Base-by-base conservation (phyloP, 2,329 filamentous ascomycete species). In the Colletotrichum neosansevieriae region DNA sequence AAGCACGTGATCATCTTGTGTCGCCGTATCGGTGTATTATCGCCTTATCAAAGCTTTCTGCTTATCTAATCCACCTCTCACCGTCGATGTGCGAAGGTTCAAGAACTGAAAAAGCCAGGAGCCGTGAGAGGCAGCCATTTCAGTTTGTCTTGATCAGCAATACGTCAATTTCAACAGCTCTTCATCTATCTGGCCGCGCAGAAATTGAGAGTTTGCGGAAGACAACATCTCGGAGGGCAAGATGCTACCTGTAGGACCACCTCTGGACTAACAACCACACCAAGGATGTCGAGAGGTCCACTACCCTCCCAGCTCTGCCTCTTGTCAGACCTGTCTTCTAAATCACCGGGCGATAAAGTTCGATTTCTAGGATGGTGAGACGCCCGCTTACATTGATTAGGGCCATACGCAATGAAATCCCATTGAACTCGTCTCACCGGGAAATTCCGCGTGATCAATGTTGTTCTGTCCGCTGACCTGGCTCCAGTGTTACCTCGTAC, bases 331-430 rank as follows among this genome's bases (percentile, higher is more conserved):
- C 80, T 94, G 13, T 81, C 85, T 3, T 75, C 76, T 58, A 81
- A 82, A 56, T 75, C 81, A n/a, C 71, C 81, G 13, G 87, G 88
- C 45, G 87, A 89, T n/a, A 98, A 98, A 81, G 91, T 98, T 69
- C 91, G 95, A 70, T 97, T 98, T 78, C 81, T 98, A 58, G 94
- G 94, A 79, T 98, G 94, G 95, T 97, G 85, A 53, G 67, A 51
- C 50, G 24, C 32, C 63, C 29, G 29, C 40, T 34, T 40, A 47
- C 67, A 54, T 50, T 58, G 11, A 32, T 58, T 13, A 51, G 58
- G 36, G 42, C 34, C 15, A 19, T 58, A 44, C 40, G 47, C 56
- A n/a, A 51, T 51, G 58, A 60, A 40, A 12, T 4, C 4, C 57
- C 13, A 21, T 15, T 36, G 17, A 2, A 15, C 11, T 10, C 11